Conservation (phyloP, 2,329 filamentous ascomycete genomes). For the Balansia obtecta region DNA sequence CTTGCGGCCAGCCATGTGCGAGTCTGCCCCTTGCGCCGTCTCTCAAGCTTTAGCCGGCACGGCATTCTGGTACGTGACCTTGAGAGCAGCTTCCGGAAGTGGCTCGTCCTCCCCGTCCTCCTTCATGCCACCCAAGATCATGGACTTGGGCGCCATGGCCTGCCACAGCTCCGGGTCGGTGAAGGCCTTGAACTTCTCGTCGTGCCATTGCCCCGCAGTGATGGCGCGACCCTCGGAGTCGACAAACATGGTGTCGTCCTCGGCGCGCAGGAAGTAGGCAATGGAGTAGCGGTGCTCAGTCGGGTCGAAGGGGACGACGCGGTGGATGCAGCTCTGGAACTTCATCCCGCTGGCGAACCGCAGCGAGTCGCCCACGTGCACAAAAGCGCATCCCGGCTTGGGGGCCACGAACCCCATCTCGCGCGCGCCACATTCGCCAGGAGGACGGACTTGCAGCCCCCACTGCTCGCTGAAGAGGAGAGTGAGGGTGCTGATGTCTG, state of each 20-base stretch:
- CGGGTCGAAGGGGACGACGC: constrained; percentile 39
- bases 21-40: no score
- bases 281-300: constrained; percentile 45
- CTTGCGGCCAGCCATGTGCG: no score
- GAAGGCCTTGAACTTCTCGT: constrained; percentile 41
- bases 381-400: constrained; percentile 36
- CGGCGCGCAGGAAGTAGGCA: constrained; percentile 44
- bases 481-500: constrained; percentile 42
- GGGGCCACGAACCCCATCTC: constrained; percentile 43
- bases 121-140: constrained; percentile 39
- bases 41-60: no score
- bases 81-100: no score
- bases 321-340: constrained; percentile 44
- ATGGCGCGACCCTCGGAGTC: constrained; percentile 41
- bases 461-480: constrained; percentile 43
- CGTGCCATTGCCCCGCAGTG: constrained; percentile 41
- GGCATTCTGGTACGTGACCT: no score
- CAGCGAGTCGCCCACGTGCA: constrained; percentile 47
- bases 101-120: constrained; percentile 21
- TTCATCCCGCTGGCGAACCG: constrained; percentile 40
- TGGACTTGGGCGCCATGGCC: constrained; percentile 33
- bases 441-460: constrained; percentile 44
- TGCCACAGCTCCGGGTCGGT: constrained; percentile 30
- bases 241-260: constrained; percentile 42
- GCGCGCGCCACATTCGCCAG: constrained; percentile 24